Conservation (phyloP, 345 rosid genomes). For the Populus simonii region DNA sequence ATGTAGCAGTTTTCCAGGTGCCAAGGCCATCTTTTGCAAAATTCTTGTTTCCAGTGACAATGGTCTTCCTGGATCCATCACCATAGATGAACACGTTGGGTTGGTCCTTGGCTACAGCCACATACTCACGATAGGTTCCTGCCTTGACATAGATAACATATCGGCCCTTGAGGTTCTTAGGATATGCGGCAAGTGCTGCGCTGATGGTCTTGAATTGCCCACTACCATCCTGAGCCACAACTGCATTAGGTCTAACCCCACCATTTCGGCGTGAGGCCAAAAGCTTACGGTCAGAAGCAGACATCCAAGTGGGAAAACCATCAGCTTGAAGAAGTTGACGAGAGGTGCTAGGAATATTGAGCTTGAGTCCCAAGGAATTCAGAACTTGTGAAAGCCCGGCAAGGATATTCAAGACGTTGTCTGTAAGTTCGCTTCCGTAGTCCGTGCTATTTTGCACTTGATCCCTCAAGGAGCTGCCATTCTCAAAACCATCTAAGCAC, state of each 20-base stretch:
- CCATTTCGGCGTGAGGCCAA: not conserved
- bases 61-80: conserved; percentile 22
- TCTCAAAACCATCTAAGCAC: conserved; percentile 24
- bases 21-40: conserved; percentile 9
- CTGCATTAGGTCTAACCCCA: conserved; percentile 13
- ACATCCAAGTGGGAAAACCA: conserved; percentile 27
- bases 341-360: not conserved
- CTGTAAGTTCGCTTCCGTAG: conserved; percentile 17
- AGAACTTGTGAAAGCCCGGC: conserved; percentile 11
- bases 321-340: conserved; percentile 10
- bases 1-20: conserved; percentile 31
- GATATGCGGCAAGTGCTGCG: conserved; percentile 18
- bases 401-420: conserved; percentile 23
- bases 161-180: conserved; percentile 2
- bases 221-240: conserved; percentile 26
- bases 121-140: conserved; percentile 18
- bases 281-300: conserved; percentile 18
- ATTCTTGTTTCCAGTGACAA: conserved; percentile 24
- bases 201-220: conserved; percentile 25
- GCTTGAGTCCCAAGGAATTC: conserved; percentile 5
- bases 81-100: conserved; percentile 21
- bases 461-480: not conserved
- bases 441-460: conserved; percentile 1
- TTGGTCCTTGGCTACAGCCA: conserved; percentile 1
- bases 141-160: conserved; percentile 26